A percentile compares a stretch with the other conserved stretches of the same genome.
phyloP scores from a whole-genome alignment of 306 rosid genomes.

The Vigna reflexopilosa region DNA sequence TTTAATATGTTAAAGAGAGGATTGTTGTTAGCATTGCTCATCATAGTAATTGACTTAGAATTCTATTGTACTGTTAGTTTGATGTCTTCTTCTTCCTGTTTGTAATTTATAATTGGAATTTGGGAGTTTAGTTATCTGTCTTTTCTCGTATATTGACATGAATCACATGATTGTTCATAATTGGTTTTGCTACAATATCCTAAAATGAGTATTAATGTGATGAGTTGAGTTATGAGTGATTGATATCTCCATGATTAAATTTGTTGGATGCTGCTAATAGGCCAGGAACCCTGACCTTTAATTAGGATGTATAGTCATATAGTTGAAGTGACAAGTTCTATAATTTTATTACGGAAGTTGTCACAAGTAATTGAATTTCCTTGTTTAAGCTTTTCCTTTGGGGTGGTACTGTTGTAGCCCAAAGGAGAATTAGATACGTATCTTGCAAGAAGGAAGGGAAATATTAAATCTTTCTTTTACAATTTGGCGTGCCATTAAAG shows the following conservation, averaged over 20 bases:
- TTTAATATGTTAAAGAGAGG: not conserved
- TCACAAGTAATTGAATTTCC: constrained; percentile 5
- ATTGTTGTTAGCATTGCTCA: not conserved
- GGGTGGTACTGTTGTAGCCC: not conserved
- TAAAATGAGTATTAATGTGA: constrained; percentile 16
- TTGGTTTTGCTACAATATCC: constrained; percentile 1
- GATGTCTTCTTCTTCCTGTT: not conserved
- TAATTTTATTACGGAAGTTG: constrained; percentile 6
- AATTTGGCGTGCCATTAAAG: not conserved
- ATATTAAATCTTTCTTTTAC: constrained; percentile 15
- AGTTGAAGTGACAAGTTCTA: not conserved
- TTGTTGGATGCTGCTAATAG: constrained; percentile 1
- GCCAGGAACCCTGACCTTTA: not conserved
- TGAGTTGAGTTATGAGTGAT: constrained; percentile 2
- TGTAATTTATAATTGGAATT: constrained; percentile 7
- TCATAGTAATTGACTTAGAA: not conserved
- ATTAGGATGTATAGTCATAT: constrained; percentile 3
- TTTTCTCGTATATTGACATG: not conserved
- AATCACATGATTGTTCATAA: not conserved
- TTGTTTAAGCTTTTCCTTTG: constrained; percentile 16
- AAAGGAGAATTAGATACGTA: constrained; percentile 24
- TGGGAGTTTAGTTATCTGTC: not conserved
- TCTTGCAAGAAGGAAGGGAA: constrained; percentile 14
- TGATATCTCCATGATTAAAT: constrained; percentile 28
- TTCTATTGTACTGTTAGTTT: not conserved